These are phyloP conservation scores for Vitellaria paradoxa DNA, from an alignment of 179 eudicot species.

Conservation along the genomic window DNA sequence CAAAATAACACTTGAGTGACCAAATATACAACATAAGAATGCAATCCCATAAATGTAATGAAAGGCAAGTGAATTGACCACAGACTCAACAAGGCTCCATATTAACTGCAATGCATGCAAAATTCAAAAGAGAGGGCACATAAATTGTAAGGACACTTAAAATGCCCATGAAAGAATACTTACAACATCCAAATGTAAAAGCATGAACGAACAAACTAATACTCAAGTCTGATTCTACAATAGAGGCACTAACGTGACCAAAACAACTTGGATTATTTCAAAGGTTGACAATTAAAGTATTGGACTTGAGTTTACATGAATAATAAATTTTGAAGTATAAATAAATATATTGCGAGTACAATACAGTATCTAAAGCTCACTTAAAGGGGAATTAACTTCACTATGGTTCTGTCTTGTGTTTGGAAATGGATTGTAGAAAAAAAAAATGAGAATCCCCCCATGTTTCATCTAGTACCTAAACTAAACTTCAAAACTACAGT, in stretches of 20 bases:
- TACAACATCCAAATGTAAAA: too few species aligned
- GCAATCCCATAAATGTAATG: not conserved
- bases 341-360: not conserved
- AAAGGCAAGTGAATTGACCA: not conserved
- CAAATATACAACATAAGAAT: not conserved
- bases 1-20: not conserved
- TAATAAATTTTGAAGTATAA: not conserved
- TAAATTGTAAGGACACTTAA: not conserved
- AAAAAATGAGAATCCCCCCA: not conserved
- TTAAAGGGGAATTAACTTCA: not conserved
- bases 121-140: not conserved
- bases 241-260: not conserved
- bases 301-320: not conserved
- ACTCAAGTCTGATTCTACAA: not conserved
- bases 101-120: not conserved
- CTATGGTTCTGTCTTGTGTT: not conserved
- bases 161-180: not conserved
- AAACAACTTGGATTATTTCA: not conserved
- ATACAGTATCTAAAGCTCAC: too few species aligned
- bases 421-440: not conserved
- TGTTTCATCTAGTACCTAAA: not conserved
- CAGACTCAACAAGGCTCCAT: not conserved
- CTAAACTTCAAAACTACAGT: not conserved
- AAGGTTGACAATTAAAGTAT: not conserved
- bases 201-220: not conserved